phyloP scores from a whole-genome alignment of 176 grass and related monocot genomes.

The Hsuehochloa calcarea region DNA sequence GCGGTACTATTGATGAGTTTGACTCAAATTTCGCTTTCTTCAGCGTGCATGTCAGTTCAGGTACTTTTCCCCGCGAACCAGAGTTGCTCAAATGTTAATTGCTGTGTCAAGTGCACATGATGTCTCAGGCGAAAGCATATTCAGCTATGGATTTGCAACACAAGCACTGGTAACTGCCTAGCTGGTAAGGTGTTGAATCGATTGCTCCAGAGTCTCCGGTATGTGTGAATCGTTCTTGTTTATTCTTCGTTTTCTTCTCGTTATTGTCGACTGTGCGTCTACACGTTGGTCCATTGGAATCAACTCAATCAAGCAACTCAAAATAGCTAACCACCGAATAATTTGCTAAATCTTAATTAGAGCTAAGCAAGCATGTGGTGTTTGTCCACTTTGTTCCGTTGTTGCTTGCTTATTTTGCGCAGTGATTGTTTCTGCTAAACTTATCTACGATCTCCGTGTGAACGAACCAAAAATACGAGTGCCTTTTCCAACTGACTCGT shows the following conservation, averaged over 20 bases:
- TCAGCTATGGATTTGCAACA: background rate
- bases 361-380: background rate
- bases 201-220: background rate
- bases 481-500: background rate
- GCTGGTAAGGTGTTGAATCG: background rate
- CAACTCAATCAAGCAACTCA: conserved; percentile 3
- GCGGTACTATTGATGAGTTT: background rate
- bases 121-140: background rate
- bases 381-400: background rate
- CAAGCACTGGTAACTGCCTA: background rate
- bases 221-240: background rate
- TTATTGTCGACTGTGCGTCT: background rate
- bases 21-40: background rate
- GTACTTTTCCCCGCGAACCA: background rate
- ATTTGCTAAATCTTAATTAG: background rate
- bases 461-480: too few species aligned
- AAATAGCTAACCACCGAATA: conserved; percentile 28
- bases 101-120: background rate
- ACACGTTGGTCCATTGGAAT: background rate
- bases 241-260: background rate
- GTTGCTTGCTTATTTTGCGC: background rate
- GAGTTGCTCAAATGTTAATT: background rate
- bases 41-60: background rate
- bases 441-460: background rate
- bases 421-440: conserved; percentile 15